These are phyloP conservation scores for Clavispora santaluciae DNA, from an alignment of 805 yeast species.

Conservation along the genomic window DNA sequence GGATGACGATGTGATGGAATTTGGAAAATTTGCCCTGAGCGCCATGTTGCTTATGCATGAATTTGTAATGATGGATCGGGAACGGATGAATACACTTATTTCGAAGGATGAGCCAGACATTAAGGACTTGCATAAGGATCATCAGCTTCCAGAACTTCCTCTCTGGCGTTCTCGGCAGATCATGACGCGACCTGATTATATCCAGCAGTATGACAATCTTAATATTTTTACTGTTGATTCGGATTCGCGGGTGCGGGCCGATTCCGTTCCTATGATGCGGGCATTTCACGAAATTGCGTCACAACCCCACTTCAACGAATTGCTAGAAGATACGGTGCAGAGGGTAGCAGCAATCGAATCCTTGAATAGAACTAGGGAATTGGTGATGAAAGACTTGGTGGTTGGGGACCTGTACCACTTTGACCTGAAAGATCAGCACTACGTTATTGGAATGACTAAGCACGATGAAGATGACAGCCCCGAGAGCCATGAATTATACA, in stretches of 20 bases:
- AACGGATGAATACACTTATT: slow-evolving; percentile 24
- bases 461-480: slow-evolving; percentile 17
- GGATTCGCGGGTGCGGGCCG: slow-evolving; percentile 68
- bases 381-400: slow-evolving; percentile 65
- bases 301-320: slow-evolving; percentile 64
- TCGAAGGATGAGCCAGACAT: slow-evolving; percentile 9
- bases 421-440: slow-evolving; percentile 10
- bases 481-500: slow-evolving; percentile 20
- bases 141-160: slow-evolving; percentile 66
- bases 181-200: slow-evolving; percentile 81
- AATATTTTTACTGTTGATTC: slow-evolving; percentile 79
- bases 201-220: slow-evolving; percentile 67
- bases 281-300: slow-evolving; percentile 76
- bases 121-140: slow-evolving; percentile 30
- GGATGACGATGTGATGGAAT: slow-evolving; percentile 89
- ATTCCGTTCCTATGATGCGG: slow-evolving; percentile 85
- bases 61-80: slow-evolving; percentile 63
- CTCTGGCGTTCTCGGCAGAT: slow-evolving; percentile 80
- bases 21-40: slow-evolving; percentile 68
- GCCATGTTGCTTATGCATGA: slow-evolving; percentile 71
- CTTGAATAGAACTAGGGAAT: slow-evolving; percentile 70
- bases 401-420: slow-evolving; percentile 44
- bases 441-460: slow-evolving; percentile 10
- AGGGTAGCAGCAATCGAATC: slow-evolving; percentile 75
- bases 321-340: slow-evolving; percentile 59